Percentiles rank a stretch among this genome's conserved stretches.
phyloP scores from a whole-genome alignment of 495 filamentous ascomycete species.

The Extremus antarcticus region DNA sequence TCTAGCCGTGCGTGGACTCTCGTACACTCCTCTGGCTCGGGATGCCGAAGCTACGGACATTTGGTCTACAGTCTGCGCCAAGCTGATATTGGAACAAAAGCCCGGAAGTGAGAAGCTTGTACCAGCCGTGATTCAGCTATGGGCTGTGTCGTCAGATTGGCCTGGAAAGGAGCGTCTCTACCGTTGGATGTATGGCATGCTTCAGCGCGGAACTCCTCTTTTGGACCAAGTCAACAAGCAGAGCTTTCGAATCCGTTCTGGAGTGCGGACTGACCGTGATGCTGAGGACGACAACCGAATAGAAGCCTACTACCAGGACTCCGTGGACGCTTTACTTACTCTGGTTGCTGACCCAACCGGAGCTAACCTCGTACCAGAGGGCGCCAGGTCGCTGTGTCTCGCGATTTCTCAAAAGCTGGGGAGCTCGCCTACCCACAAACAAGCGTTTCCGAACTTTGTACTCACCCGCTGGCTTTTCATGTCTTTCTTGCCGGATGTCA shows the following conservation, averaged over 20 bases:
- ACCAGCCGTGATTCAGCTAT: constrained; percentile 65
- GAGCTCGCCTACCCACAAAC: constrained; percentile 53
- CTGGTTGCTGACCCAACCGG: constrained; percentile 66
- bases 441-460: constrained; percentile 66
- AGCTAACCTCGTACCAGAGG: constrained; percentile 71
- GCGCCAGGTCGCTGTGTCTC: constrained; percentile 69
- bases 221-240: constrained; percentile 65
- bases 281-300: constrained; percentile 65
- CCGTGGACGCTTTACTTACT: constrained; percentile 71
- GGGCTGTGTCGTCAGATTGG: constrained; percentile 81
- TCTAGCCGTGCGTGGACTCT: constrained; percentile 81
- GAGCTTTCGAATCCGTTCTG: constrained; percentile 47
- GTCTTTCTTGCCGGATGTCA: constrained; percentile 68
- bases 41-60: constrained; percentile 62
- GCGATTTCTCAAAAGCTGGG: constrained; percentile 71
- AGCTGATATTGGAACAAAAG: constrained; percentile 53
- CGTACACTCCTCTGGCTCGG: constrained; percentile 63
- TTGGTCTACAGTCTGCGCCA: constrained; percentile 81
- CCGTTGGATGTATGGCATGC: constrained; percentile 82
- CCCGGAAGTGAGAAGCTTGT: constrained; percentile 54
- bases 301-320: constrained; percentile 81
- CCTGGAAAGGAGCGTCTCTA: constrained; percentile 79
- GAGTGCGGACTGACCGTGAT: constrained; percentile 30
- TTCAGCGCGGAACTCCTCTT: constrained; percentile 85
- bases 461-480: constrained; percentile 88